These are phyloP conservation scores for Trichoderma pleuroti DNA, from an alignment of 2,329 filamentous ascomycete genomes.

Conservation along the genomic window DNA sequence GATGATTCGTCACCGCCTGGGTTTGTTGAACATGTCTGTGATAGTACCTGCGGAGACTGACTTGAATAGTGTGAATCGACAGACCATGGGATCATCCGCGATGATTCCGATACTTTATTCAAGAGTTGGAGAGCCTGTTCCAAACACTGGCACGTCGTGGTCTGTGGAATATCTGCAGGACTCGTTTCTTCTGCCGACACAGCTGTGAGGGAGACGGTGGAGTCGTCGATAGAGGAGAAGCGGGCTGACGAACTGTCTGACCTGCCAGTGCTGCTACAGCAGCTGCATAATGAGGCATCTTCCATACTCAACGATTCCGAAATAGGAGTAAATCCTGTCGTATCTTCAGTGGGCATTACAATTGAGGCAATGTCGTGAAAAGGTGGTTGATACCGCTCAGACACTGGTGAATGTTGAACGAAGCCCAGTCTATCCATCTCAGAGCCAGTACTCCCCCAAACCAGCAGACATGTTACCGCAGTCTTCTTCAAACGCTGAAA, in stretches of 20 bases:
- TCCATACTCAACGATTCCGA: not conserved
- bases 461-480: not conserved
- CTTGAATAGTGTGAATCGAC: no score
- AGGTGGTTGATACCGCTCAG: not conserved
- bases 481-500: not conserved
- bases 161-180: not conserved
- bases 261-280: not conserved
- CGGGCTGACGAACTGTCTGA: not conserved
- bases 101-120: not conserved
- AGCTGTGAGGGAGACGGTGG: not conserved
- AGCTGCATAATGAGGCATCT: not conserved
- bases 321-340: not conserved
- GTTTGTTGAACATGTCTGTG: not conserved
- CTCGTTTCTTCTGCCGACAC: not conserved
- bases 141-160: not conserved
- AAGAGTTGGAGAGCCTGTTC: not conserved
- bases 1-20: not conserved
- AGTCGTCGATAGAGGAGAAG: not conserved
- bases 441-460: not conserved
- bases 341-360: not conserved
- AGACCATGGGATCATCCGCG: no score
- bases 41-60: no score
- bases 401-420: not conserved
- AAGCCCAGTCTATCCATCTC: not conserved
- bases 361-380: not conserved